Base-by-base conservation (phyloP, 177 flowering plant genomes). In the Vitis hybrid region DNA sequence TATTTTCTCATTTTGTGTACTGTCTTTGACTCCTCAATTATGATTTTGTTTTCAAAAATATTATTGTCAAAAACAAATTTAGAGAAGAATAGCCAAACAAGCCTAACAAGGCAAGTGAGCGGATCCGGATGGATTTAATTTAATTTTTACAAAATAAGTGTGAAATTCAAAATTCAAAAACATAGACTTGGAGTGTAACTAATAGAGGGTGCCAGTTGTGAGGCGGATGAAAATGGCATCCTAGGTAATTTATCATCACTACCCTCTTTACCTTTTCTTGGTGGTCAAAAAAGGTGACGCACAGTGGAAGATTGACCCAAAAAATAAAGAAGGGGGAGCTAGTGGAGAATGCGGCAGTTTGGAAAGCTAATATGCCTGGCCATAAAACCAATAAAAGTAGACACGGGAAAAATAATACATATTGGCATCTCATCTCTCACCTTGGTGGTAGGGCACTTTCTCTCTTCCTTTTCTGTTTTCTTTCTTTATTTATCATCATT, bases 311-410 rank as follows among this genome's bases (percentile, higher is more conserved):
- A 71, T 69, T 67, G 74, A 71, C 63, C 74, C 30, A 14, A 5
- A 52, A 52, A 61, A 55, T 54, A 50, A 14, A 48, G 18, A 50
- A 18, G 13, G 52, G 55, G 2, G 21, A 66, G 66, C 48, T 35
- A 69, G 72, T 69, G 77, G 70, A 52, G 70, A 52, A 65, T 52
- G 49, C 17, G 57, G 74, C 21, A 62, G 67, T 32, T 62, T 40
- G 62, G 18, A 46, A 52, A 58, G 56, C 35, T 18, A 61, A 27
- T 66, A 49, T 49, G 60, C 70, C 63, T 18, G 17, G 40, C 64
- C 54, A 56, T 62, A 64, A 46, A 56, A 21, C 35, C 46, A 6
- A 40, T 40, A 40, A 40, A 40, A 40, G 46, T 5, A 40, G 8
- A 40, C 8, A 40, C 6, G 5, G 6, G 8, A 40, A 40, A 5